Conservation (phyloP, 1,284 basidiomycete genomes). For the Melanopsichium pennsylvanicum region DNA sequence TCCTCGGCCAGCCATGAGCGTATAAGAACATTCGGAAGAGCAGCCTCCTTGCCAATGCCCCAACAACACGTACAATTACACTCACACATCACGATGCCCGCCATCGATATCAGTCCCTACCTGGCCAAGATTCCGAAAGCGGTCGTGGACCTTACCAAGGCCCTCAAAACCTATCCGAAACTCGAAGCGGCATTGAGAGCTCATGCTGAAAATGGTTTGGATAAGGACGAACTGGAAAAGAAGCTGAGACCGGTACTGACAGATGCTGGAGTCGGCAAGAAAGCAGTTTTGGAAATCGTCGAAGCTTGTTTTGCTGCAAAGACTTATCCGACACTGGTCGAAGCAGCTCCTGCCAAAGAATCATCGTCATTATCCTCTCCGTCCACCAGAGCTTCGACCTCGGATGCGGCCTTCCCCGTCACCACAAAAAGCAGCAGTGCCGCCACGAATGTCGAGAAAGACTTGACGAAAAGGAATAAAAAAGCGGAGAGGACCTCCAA, state of each 20-base stretch:
- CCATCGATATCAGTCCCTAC: slow-evolving; percentile 21
- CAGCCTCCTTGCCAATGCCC: too few relatives aligned
- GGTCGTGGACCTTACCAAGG: slow-evolving; percentile 59
- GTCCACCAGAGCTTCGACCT: background rate
- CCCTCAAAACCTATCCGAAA: slow-evolving; percentile 47
- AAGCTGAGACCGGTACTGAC: slow-evolving; percentile 42
- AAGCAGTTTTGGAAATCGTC: slow-evolving; percentile 31
- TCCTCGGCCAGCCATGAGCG: background rate
- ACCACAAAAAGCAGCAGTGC: background rate
- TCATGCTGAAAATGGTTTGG: background rate
- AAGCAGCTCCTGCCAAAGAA: too few relatives aligned
- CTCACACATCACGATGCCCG: background rate
- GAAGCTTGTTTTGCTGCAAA: slow-evolving; percentile 22
- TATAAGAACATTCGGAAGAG: slow-evolving; percentile 2
- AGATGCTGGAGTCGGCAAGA: slow-evolving; percentile 51
- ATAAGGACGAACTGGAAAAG: slow-evolving; percentile 19
- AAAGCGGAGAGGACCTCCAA: slow-evolving; percentile 3
- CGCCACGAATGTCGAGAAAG: background rate
- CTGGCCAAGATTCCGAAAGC: slow-evolving; percentile 23
- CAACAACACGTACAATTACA: background rate
- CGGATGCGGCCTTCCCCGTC: background rate
- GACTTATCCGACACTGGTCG: too few relatives aligned
- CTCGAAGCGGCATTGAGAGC: slow-evolving; percentile 30
- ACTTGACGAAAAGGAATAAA: slow-evolving; percentile 1
- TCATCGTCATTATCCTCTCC: too few relatives aligned